Base-by-base conservation (phyloP, 163 green algal species). In the Chlorella variabilis region DNA sequence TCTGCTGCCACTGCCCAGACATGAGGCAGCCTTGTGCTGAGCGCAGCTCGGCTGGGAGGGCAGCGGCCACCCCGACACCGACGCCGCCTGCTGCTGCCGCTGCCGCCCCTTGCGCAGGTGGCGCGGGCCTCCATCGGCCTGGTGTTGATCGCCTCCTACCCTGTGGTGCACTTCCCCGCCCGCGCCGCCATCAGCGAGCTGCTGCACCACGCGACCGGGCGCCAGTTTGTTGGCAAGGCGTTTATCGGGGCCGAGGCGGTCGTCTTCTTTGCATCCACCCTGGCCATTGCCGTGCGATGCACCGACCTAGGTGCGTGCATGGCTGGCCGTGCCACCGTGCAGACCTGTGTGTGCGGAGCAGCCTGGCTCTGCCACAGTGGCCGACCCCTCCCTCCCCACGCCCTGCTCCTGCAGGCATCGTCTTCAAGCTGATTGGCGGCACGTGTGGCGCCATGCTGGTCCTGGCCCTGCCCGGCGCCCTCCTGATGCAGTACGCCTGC, bases 341-440 rank as follows among this genome's bases (percentile, higher is more conserved):
- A n/a, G n/a, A n/a, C 11, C 20, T 42, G 61, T 7, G 1, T 1
- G 11, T 27, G 31, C 2, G 7, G 17, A 6, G 17, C 13, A 27
- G 17, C 11, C 15, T 4, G 62, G 29, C 34, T n/a, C n/a, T n/a
- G n/a, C n/a, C 62, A 18, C 29, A 15, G 33, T 15, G 34, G 62
- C 62, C 9, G 15, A 48, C 13, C 11, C 62, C 33, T n/a, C n/a
- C n/a, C n/a, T n/a, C n/a, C n/a, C n/a, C n/a, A n/a, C n/a, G n/a
- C n/a, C n/a, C 7, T 13, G 27, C 59, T 11, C n/a, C 59, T 18
- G 86, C 95, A 75, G 92, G 92, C 11, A 29, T 66, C 27, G 91
- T 95, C 33, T 87, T 95, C 77, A 83, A 93, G 82, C 77, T 95
- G 56, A 86, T 96, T 17, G 93, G 93, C 20, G 90, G 89, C 34